Percentiles rank a stretch among this genome's conserved stretches.
These are phyloP conservation scores for Eragrostis tef DNA, from an alignment of 202 grass and related monocot species.

Conservation along the genomic window DNA sequence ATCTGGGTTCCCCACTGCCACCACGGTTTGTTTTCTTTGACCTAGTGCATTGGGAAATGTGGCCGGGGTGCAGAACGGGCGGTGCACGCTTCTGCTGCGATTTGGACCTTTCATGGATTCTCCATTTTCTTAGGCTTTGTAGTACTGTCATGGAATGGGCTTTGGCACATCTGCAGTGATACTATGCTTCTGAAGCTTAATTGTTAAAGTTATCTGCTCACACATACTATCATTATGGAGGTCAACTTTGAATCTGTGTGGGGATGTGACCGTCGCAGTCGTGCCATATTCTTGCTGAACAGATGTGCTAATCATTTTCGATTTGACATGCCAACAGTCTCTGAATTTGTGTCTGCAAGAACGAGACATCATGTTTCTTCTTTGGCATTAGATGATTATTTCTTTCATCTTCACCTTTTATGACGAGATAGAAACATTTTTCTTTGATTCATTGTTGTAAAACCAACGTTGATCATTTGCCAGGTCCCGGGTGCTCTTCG, in stretches of 20 bases:
- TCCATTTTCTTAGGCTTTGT: not conserved
- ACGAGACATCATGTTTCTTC: not conserved
- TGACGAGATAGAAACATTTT: not conserved
- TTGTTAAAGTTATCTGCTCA: not conserved
- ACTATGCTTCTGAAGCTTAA: not conserved
- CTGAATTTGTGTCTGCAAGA: constrained; percentile 28
- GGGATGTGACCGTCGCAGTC: not conserved
- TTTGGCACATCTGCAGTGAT: constrained; percentile 15
- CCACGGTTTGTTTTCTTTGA: constrained; percentile 47
- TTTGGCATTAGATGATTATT: not conserved
- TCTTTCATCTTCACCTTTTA: not conserved
- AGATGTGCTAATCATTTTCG: constrained; percentile 22
- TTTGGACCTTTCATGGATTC: constrained; percentile 23
- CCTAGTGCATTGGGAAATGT: constrained; percentile 46
- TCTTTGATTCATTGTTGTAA: not conserved
- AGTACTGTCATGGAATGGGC: not conserved
- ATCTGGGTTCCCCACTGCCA: constrained; percentile 29
- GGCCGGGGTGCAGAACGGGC: constrained; percentile 33
- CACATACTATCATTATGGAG: constrained; percentile 3
- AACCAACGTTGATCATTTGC: not conserved
- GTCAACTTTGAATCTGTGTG: constrained; percentile 19
- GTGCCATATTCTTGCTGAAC: not conserved
- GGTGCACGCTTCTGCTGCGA: constrained; percentile 55
- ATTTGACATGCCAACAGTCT: constrained; percentile 28
- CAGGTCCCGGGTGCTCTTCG: constrained; percentile 95